Evolutionary conservation across 805 yeast genomes (phyloP).

Genomic region (Lipomyces starkeyi): DNA sequence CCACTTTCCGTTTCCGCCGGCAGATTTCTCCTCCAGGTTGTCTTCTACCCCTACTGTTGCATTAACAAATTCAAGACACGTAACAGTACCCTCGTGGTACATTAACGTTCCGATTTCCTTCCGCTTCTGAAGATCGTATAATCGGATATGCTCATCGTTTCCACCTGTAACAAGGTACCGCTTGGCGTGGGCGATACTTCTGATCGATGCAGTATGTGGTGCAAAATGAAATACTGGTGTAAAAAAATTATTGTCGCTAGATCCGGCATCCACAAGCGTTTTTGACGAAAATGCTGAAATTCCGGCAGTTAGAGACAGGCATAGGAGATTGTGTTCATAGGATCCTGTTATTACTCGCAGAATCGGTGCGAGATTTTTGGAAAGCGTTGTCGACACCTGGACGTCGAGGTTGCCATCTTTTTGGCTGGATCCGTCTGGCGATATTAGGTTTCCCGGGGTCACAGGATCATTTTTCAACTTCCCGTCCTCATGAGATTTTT

Average conservation of each 20-base stretch:
- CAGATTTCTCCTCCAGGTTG: constrained; percentile 25
- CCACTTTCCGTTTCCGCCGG: constrained; percentile 68
- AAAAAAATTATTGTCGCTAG: constrained; percentile 61
- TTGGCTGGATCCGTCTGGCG: not conserved
- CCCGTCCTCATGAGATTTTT: not conserved
- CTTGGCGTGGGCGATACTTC: constrained; percentile 79
- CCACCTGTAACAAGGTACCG: constrained; percentile 91
- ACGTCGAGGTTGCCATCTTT: not conserved
- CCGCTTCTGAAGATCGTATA: constrained; percentile 91
- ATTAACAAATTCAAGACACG: constrained; percentile 65
- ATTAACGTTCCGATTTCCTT: constrained; percentile 90
- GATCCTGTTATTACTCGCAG: constrained; percentile 90
- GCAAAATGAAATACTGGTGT: constrained; percentile 95
- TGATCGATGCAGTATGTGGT: constrained; percentile 88
- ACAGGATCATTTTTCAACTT: not conserved
- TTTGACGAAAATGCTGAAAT: constrained; percentile 35
- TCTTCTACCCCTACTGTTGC: constrained; percentile 24
- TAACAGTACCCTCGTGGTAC: constrained; percentile 88
- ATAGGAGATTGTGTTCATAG: constrained; percentile 88
- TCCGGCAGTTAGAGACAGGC: constrained; percentile 75
- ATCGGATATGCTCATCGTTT: constrained; percentile 92
- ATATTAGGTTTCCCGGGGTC: not conserved
- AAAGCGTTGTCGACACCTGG: not conserved
- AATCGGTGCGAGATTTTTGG: constrained; percentile 17
- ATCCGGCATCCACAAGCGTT: constrained; percentile 42